phyloP scores from a whole-genome alignment of 2,329 filamentous ascomycete species.

The Cercospora sp. region DNA sequence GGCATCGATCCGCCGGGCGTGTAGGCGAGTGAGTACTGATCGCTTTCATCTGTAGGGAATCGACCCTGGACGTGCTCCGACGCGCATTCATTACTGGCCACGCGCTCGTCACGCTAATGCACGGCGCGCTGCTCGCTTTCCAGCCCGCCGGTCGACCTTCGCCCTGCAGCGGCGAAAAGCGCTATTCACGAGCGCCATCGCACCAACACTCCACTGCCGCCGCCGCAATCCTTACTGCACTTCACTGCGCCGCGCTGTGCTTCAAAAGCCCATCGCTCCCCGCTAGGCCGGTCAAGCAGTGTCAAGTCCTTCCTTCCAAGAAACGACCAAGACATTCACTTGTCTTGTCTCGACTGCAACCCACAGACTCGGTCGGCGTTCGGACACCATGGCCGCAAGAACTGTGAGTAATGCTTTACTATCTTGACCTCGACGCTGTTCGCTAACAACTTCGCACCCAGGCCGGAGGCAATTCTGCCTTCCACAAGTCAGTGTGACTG shows the following conservation, averaged over 20 bases:
- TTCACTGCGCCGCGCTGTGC: neutral
- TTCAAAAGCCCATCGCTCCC: neutral
- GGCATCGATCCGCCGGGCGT: neutral
- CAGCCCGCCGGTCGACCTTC: neutral
- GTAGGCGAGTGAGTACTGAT: neutral
- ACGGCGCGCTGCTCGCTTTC: neutral
- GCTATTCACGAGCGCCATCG: neutral
- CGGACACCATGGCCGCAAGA: neutral
- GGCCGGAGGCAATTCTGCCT: constrained; percentile 66
- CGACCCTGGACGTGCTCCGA: neutral
- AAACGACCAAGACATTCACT: neutral
- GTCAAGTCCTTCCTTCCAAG: constrained; percentile 1
- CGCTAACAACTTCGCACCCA: neutral
- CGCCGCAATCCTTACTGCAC: neutral
- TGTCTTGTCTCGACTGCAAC: neutral
- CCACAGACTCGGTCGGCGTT: neutral
- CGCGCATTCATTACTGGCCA: neutral
- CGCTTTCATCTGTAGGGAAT: neutral
- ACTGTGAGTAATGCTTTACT: neutral
- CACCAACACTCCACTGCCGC: neutral
- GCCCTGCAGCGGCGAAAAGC: neutral
- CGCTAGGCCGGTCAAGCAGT: neutral
- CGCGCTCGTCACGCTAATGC: neutral
- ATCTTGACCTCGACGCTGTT: neutral
- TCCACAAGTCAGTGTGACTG: constrained; percentile 57